phyloP scores from a whole-genome alignment of 257 asterid genomes.

The Nicotiana sylvestris region DNA sequence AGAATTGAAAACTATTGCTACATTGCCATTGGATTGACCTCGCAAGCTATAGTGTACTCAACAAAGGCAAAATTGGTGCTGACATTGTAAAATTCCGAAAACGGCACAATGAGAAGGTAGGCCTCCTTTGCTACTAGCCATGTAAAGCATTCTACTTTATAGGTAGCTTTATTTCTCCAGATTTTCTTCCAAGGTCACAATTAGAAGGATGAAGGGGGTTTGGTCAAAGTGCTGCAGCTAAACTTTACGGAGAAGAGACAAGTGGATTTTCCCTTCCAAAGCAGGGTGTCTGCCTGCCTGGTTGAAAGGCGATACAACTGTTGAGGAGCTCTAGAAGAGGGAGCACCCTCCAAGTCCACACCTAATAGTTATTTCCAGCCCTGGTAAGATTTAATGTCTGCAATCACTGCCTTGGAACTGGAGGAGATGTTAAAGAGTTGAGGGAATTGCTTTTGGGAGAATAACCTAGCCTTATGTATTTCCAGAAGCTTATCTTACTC shows the following conservation, averaged over 20 bases:
- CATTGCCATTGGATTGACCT: not conserved
- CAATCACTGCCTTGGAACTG: not conserved
- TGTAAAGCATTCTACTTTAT: not conserved
- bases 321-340: not conserved
- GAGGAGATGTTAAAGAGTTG: not conserved
- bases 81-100: not conserved
- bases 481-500: not conserved
- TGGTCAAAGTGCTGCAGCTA: not conserved
- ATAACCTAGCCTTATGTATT: not conserved
- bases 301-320: not conserved
- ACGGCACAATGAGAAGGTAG: not conserved
- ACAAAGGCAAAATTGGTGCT: no score
- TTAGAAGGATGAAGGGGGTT: not conserved
- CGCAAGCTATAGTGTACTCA: not conserved
- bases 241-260: no score
- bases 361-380: not conserved
- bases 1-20: not conserved
- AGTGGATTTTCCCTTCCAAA: no score
- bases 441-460: not conserved
- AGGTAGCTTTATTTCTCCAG: not conserved
- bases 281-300: no score
- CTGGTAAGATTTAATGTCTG: not conserved
- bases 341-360: not conserved
- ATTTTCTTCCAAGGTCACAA: not conserved
- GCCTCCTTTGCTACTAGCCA: not conserved